Base-by-base conservation (phyloP, 805 yeast species). In the Peterozyma xylosa region DNA sequence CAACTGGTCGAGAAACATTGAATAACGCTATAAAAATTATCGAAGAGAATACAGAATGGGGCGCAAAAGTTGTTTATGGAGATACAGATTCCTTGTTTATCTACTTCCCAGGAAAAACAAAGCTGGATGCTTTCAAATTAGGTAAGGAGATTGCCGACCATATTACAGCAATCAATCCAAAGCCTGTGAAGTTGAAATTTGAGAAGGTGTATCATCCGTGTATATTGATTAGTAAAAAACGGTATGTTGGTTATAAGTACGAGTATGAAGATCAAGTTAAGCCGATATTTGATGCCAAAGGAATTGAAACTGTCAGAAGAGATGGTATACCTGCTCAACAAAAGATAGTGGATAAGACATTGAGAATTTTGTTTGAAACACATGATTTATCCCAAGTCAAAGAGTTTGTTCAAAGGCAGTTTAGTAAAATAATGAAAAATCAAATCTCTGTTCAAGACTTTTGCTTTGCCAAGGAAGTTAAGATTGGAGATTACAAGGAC, bases 51-150 rank as follows among this genome's bases (percentile, higher is more conserved):
- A 58, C 65, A 2, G 56, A 68, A 18, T 86, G 89, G 86, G 89
- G 89, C 2, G 97, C 96, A 0, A 80, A 85, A 53, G 96, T 93
- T 0, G 96, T 91, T 0, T 93, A 93, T 58, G 98, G 99, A 4
- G 99, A 93, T 58, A 93, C 99, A 0, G 99, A 93, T 61, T 86
- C 96, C 35, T 61, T 93, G 44, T 93, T 93, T 70, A 90, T 93
- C 2, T 84, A 86, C 56, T 69, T 93, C 4, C 97, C 97, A 0
- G 96, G 96, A 0, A 79, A 78, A 54, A 69, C 86, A 0, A 77
- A 72, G 49, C 74, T 66, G 2, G 91, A 89, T 29, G 97, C 98
- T 0, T 89, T 91, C 56, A 59, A 54, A 11, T 66, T 83, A 37
- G 99, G 97, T 0, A 62, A 70, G 30, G 80, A 77, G 37, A 81